Percentiles rank a stretch among this genome's conserved stretches.
Evolutionary conservation across 257 asterid species (phyloP).

Genomic region (Thymus mandschuricus): DNA sequence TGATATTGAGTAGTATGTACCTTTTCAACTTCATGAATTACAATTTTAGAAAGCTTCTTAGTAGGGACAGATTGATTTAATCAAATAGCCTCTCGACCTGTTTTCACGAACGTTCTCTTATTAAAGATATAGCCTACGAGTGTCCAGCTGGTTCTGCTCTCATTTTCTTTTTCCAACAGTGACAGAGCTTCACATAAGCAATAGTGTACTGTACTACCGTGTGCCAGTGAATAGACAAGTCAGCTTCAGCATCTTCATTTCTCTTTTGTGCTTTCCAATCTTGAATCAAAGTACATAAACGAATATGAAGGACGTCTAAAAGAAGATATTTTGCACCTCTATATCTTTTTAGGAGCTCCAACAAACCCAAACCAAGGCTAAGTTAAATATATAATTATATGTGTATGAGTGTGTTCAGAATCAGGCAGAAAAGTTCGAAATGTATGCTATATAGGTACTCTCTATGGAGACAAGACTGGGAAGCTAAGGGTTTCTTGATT

Average conservation of each 20-base stretch:
- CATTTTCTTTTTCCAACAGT: constrained; percentile 5
- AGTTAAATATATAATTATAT: not conserved
- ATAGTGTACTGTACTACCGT: not conserved
- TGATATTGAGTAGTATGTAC: not conserved
- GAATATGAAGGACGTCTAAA: not conserved
- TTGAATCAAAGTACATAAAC: not conserved
- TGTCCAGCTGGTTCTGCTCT: constrained; percentile 5
- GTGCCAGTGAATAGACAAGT: not conserved
- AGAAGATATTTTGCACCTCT: not conserved
- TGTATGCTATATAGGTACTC: not conserved
- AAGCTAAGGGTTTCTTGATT: not conserved
- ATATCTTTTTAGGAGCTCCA: not conserved
- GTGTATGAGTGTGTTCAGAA: not conserved
- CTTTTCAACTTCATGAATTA: not conserved
- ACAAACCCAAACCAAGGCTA: not conserved
- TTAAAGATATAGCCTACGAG: not conserved
- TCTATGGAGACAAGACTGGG: not conserved
- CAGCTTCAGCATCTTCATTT: not conserved
- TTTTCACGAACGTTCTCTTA: constrained; percentile 2
- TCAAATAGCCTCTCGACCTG: not conserved
- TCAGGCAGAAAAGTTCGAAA: not conserved
- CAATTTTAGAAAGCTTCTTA: constrained; percentile 13
- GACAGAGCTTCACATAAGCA: constrained; percentile 1
- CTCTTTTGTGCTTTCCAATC: not conserved
- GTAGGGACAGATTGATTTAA: not conserved